Evolutionary conservation across 163 green algal species (phyloP).

Genomic region (Coccomyxa subellipsoidea): DNA sequence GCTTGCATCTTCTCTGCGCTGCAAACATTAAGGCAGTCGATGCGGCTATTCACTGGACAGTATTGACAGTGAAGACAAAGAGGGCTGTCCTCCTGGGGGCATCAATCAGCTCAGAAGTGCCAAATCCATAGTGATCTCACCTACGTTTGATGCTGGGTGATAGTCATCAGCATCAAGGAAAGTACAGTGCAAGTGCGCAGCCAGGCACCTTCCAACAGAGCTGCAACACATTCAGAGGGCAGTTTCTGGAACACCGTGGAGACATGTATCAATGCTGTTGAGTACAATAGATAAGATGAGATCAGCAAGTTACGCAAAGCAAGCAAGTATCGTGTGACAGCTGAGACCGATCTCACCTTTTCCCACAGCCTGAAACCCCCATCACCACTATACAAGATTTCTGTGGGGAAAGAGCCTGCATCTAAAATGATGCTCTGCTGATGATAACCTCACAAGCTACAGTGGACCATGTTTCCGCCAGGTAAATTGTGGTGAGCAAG

Average conservation of each 20-base stretch:
- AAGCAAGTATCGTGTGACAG: too few species aligned
- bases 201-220: slow-evolving; percentile 29
- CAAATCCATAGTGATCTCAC: background rate
- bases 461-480: background rate
- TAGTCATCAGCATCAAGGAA: slow-evolving; percentile 42
- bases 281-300: too few species aligned
- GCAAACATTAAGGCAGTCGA: background rate
- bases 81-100: too few species aligned
- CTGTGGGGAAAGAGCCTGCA: background rate
- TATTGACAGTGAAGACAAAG: too few species aligned
- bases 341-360: too few species aligned
- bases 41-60: too few species aligned
- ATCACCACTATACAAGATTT: slow-evolving; percentile 3
- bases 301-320: too few species aligned
- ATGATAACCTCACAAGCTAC: background rate
- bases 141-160: slow-evolving; percentile 24
- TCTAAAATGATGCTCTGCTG: background rate
- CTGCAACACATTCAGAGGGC: slow-evolving; percentile 1
- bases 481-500: too few species aligned
- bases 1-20: slow-evolving; percentile 29
- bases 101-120: background rate
- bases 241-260: background rate
- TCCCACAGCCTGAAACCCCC: background rate
- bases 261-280: too few species aligned
- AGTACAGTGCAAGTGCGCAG: slow-evolving; percentile 9